Evolutionary conservation across 192 early-diverging fungal genomes (phyloP), one percentile per base, ranked within the genome.

Genomic region (Podila clonocystis): DNA sequence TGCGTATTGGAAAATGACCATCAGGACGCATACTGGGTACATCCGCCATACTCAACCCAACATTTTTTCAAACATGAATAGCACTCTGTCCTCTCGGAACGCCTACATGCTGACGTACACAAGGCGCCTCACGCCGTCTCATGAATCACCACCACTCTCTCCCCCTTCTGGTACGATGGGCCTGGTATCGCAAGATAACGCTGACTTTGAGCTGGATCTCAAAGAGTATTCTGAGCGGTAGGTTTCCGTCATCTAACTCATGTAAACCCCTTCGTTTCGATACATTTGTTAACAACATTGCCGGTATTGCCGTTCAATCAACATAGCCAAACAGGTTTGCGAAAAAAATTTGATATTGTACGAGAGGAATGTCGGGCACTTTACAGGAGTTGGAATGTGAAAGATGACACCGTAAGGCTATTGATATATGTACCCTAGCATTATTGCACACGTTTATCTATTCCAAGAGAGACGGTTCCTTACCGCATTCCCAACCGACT

Each of bases 41-140:
- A 24, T 33, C n/a, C 9, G 1, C 22, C 3, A 24, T 24, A n/a
- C 22, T 55, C 52, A 55, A 24, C 22, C 9, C 20, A 24, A 26
- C 5, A 2, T 55, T 52, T 55, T 9, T 55, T 9, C 24, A 24
- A 55, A 9, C 52, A 0, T 26, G 52, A 4, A 30, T 62, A 82
- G 83, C 62, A 74, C 55, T 9, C 71, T 76, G n/a, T 82, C 83
- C 12, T 84, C 83, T 29, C 60, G 74, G 17, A 84, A 84, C 38
- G 83, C 83, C 1, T 84, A 84, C 59, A 82, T 82, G 73, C 50
- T 84, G 22, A 67, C 82, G 0, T 84, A 84, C 15, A 71, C 73
- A 38, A 58, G 28, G 65, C 17, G 29, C 19, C 3, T 22, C 61
- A 11, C 20, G 34, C n/a, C 30, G 33, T 12, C 26, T 22, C 6